Conservation (phyloP, 306 rosid genomes). For the Morella rubra region DNA sequence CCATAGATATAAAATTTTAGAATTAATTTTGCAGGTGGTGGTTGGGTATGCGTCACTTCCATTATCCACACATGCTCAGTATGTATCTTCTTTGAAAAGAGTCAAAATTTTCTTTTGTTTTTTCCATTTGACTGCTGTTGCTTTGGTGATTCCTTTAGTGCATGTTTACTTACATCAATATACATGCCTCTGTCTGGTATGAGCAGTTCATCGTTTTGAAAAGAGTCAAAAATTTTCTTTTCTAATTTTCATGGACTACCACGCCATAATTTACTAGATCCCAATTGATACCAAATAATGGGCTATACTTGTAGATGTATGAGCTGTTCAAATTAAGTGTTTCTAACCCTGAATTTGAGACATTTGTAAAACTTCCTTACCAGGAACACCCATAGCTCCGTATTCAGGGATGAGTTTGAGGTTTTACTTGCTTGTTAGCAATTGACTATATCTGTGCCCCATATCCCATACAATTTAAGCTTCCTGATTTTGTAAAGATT, state of each 20-base stretch:
- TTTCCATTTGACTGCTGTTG: constrained; percentile 20
- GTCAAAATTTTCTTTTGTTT: constrained; percentile 5
- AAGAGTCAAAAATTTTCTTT: neutral
- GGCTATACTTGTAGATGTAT: neutral
- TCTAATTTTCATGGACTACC: neutral
- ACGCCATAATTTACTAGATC: neutral
- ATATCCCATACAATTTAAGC: too few relatives aligned
- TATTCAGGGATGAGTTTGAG: neutral
- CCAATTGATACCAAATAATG: neutral
- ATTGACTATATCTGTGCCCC: neutral
- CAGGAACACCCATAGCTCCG: neutral
- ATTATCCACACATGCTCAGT: constrained; percentile 93
- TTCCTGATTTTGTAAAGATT: too few relatives aligned
- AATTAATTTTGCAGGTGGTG: constrained; percentile 61
- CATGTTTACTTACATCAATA: neutral
- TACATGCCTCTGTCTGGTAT: neutral
- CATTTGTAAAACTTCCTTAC: neutral
- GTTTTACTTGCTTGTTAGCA: neutral
- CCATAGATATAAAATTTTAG: constrained; percentile 31
- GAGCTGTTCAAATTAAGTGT: neutral
- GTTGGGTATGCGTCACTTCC: constrained; percentile 92
- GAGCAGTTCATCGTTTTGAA: neutral
- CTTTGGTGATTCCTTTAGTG: neutral
- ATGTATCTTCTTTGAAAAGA: constrained; percentile 38
- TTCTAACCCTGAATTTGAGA: neutral